Evolutionary conservation across 371 early-diverging fungal species (phyloP).

Genomic region (Apophysomyces elegans): DNA sequence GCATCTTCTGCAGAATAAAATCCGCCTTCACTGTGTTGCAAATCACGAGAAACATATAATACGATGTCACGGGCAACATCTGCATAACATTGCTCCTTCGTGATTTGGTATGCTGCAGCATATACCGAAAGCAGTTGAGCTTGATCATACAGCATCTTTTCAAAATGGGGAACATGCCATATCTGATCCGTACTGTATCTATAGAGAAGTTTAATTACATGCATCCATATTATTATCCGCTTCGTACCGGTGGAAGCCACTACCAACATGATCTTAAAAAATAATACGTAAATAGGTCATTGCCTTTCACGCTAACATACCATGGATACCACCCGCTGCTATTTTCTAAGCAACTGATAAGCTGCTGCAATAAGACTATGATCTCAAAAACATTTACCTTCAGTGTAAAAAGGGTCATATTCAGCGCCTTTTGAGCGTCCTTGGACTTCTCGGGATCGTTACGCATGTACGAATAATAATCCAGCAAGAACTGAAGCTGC

Average conservation of each 20-base stretch:
- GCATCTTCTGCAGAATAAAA: slow-evolving; percentile 81
- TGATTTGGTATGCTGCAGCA: slow-evolving; percentile 50
- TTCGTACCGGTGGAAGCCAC: slow-evolving; percentile 62
- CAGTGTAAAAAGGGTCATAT: slow-evolving; percentile 64
- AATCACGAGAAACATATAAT: slow-evolving; percentile 56
- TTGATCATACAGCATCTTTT: slow-evolving; percentile 76
- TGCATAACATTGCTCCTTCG: slow-evolving; percentile 49
- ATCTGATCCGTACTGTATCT: slow-evolving; percentile 47
- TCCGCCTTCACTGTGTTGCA: slow-evolving; percentile 53
- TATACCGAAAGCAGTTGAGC: slow-evolving; percentile 64
- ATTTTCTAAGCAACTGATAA: slow-evolving; percentile 38
- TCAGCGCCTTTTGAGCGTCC: slow-evolving; percentile 48
- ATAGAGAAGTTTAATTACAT: slow-evolving; percentile 21
- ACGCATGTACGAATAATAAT: slow-evolving; percentile 47
- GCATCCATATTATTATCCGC: slow-evolving; percentile 10
- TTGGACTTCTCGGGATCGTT: slow-evolving; percentile 22
- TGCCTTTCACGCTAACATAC: slow-evolving; percentile 23
- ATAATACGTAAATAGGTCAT: not conserved
- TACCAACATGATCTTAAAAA: slow-evolving; percentile 58
- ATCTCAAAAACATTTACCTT: slow-evolving; percentile 24
- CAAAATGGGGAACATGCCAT: slow-evolving; percentile 66
- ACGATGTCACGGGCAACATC: slow-evolving; percentile 59
- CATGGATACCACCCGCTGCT: slow-evolving; percentile 67
- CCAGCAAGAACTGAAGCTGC: slow-evolving; percentile 58
- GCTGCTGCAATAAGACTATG: not conserved